Evolutionary conservation across 1,284 basidiomycete genomes (phyloP).

Genomic region (Naganishia albida): DNA sequence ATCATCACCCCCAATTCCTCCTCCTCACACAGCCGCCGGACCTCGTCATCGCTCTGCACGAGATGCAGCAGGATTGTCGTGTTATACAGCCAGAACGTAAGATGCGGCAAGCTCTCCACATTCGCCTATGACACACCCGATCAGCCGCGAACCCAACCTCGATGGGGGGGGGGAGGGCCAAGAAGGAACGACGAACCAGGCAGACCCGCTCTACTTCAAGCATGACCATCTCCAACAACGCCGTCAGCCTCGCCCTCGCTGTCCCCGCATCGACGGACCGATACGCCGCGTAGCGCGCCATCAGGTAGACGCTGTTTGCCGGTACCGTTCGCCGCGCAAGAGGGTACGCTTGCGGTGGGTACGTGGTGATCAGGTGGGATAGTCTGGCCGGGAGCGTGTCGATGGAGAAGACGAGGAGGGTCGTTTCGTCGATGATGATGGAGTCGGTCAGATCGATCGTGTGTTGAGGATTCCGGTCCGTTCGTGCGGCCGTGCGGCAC

Average conservation of each 20-base stretch:
- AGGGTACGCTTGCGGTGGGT: constrained; percentile 57
- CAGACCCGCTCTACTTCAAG: constrained; percentile 84
- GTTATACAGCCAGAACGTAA: constrained; percentile 95
- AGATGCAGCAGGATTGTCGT: constrained; percentile 85
- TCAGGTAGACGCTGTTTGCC: constrained; percentile 77
- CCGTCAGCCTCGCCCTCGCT: constrained; percentile 63
- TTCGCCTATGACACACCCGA: not conserved
- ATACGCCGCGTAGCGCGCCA: constrained; percentile 82
- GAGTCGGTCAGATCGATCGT: not conserved
- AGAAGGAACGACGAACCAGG: constrained; percentile 70
- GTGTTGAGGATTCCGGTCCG: constrained; percentile 42
- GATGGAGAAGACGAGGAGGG: constrained; percentile 89
- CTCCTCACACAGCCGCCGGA: constrained; percentile 73
- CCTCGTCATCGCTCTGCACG: constrained; percentile 75
- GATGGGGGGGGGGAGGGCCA: not conserved
- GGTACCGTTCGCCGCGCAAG: constrained; percentile 69
- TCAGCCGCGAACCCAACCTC: not conserved
- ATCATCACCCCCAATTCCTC: constrained; percentile 63
- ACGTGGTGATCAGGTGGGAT: constrained; percentile 73
- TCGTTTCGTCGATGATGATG: constrained; percentile 61
- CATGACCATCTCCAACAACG: constrained; percentile 83
- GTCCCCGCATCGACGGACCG: constrained; percentile 68
- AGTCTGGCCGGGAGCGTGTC: constrained; percentile 73
- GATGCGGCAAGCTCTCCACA: constrained; percentile 76
- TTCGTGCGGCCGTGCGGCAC: constrained; percentile 54